A percentile compares a stretch with the other conserved stretches of the same genome.
Evolutionary conservation across 305 asterid species (phyloP).

Genomic region (Fraxinus xanthoxyloides): DNA sequence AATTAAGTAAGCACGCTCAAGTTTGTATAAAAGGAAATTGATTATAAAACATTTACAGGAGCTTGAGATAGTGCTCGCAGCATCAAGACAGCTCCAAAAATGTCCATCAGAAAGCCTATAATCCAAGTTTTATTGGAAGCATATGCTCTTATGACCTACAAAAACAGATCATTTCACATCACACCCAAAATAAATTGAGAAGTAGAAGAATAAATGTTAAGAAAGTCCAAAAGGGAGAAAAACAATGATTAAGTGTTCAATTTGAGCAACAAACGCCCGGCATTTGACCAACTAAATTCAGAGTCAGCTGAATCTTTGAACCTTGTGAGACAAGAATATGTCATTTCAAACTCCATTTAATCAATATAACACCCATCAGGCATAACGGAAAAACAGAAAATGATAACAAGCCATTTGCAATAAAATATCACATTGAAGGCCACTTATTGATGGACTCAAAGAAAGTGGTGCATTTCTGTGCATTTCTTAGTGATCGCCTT

Average conservation of each 20-base stretch:
- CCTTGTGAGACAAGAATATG: background rate
- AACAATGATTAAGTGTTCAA: background rate
- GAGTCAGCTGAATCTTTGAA: background rate
- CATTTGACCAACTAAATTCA: background rate
- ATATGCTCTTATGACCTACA: slow-evolving; percentile 89
- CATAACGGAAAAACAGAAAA: background rate
- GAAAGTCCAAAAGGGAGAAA: background rate
- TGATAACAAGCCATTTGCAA: background rate
- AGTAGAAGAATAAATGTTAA: background rate
- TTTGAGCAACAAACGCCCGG: background rate
- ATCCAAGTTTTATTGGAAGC: slow-evolving; percentile 86
- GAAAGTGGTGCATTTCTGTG: background rate
- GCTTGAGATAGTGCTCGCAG: slow-evolving; percentile 90
- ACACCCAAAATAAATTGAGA: background rate
- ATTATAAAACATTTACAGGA: slow-evolving; percentile 53
- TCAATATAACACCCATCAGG: background rate
- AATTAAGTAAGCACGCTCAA: background rate
- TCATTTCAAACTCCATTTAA: background rate
- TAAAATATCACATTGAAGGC: background rate
- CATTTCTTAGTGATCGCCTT: background rate
- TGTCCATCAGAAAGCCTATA: slow-evolving; percentile 85
- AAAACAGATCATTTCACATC: background rate
- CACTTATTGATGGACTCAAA: background rate
- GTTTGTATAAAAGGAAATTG: background rate
- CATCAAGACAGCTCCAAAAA: slow-evolving; percentile 91